Evolutionary conservation across 768 basidiomycete species (phyloP).

Genomic region (Leccinum arenicola): DNA sequence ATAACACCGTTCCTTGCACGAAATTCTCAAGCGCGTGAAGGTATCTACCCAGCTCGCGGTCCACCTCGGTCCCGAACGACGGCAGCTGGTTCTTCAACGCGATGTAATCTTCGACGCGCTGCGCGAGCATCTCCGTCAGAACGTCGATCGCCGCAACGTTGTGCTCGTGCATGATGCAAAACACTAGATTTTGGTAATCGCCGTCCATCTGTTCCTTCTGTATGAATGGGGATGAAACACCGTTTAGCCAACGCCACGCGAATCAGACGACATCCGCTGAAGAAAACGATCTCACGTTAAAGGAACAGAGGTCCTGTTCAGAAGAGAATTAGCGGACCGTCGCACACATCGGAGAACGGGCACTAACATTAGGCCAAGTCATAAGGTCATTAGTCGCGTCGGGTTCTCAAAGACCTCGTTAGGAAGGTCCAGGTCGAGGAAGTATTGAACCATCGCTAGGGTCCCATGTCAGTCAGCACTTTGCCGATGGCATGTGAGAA

Average conservation of each 20-base stretch:
- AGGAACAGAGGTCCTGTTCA: conserved; percentile 28
- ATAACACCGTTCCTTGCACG: conserved; percentile 37
- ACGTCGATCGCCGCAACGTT: conserved; percentile 33
- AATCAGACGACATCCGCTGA: conserved; percentile 6
- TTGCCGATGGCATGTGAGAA: not conserved
- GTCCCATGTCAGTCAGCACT: conserved; percentile 3
- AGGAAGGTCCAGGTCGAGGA: conserved; percentile 36
- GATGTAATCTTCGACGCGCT: conserved; percentile 34
- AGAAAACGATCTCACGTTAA: conserved; percentile 25
- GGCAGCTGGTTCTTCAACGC: conserved; percentile 32
- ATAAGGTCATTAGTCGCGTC: conserved; percentile 40
- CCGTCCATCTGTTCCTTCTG: conserved; percentile 40
- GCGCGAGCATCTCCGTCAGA: conserved; percentile 35
- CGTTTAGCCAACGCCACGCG: conserved; percentile 3
- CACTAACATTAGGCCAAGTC: conserved; percentile 41
- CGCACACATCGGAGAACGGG: conserved; percentile 1
- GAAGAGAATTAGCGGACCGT: conserved; percentile 11
- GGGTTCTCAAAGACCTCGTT: conserved; percentile 34
- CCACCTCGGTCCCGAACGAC: conserved; percentile 35
- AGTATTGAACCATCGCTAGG: conserved; percentile 36
- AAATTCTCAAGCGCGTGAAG: conserved; percentile 37
- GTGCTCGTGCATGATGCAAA: conserved; percentile 38
- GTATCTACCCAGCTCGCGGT: conserved; percentile 34
- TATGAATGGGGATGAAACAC: not conserved
- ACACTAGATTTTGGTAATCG: conserved; percentile 40